A percentile compares a stretch with the other conserved stretches of the same genome.
Conservation (phyloP, 2,329 filamentous ascomycete genomes). For the Juglanconis juglandina region DNA sequence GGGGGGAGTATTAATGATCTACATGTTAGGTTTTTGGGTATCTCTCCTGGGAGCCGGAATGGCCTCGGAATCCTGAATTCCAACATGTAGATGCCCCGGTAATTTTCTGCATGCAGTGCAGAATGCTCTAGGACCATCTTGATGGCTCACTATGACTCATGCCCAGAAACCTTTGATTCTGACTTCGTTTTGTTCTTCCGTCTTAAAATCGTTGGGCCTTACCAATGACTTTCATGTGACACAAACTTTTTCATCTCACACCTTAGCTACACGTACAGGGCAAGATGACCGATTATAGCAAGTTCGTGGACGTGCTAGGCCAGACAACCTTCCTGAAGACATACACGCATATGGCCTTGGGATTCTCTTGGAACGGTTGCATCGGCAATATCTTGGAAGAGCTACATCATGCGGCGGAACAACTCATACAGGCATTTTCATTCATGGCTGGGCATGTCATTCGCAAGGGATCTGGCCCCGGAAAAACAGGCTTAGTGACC, state of each 20-base stretch:
- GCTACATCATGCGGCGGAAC: not conserved
- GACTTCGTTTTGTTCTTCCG: too few species aligned
- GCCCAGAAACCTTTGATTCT: too few species aligned
- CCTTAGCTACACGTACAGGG: not conserved
- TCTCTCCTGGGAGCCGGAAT: too few species aligned
- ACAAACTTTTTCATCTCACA: not conserved
- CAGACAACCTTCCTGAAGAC: slow-evolving; percentile 13
- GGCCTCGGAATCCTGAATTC: too few species aligned
- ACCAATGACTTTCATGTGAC: too few species aligned
- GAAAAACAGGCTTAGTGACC: slow-evolving; percentile 6
- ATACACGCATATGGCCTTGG: slow-evolving; percentile 8
- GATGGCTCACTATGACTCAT: too few species aligned
- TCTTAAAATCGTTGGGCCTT: too few species aligned
- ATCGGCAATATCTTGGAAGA: not conserved
- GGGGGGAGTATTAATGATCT: too few species aligned
- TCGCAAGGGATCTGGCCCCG: not conserved
- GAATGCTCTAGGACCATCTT: too few species aligned
- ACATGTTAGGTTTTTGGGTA: too few species aligned
- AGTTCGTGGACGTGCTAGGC: slow-evolving; percentile 11
- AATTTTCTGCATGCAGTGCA: too few species aligned
- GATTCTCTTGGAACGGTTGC: not conserved
- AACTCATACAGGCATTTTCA: slow-evolving; percentile 6
- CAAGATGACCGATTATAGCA: not conserved
- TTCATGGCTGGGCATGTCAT: slow-evolving; percentile 15
- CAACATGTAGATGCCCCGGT: too few species aligned